Evolutionary conservation across 1,284 basidiomycete genomes (phyloP), one percentile per base, ranked within the genome.

Genomic region (Leccinum insolens): DNA sequence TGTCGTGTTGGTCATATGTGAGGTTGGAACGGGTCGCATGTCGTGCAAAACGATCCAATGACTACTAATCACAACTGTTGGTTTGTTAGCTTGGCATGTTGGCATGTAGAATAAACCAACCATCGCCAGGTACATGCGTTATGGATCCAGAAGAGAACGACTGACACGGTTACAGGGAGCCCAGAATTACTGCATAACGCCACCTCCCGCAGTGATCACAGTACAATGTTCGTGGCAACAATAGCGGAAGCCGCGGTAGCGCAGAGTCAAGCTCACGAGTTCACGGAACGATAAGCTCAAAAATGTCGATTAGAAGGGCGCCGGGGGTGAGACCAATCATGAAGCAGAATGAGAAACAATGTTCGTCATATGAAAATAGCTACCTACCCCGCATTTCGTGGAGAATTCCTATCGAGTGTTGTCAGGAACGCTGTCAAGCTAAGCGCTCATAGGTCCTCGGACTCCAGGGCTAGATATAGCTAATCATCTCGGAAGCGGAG

Each of bases 361-460:
- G 34, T 44, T 60, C 22, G 31, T 7, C 68, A 37, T 60, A 62
- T 61, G 37, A 52, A 72, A 64, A 59, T 44, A 61, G 20, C 7
- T 4, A 20, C 41, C 46, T 55, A 65, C 67, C 70, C 66, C 68
- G 20, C 62, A 68, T 64, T 25, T 44, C 25, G 49, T 65, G 22
- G 39, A 17, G 52, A 61, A 41, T 41, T 41, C 25, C 31, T 60
- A 28, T 63, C 49, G 46, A 64, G 25, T 28, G 69, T 67, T 59
- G 57, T 63, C 67, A 71, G 57, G 68, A 31, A 66, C 62, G 37
- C 25, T 69, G 44, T 41, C 46, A 28, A 44, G 62, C n/a, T 55
- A n/a, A 62, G 20, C 34, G n/a, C 61, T 28, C 34, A 17, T 28
- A 34, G 8, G n/a, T 22, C 34, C 60, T 69, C 44, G 57, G 25